Evolutionary conservation across 352 stramenopile genomes (phyloP).

Genomic region (Pythium folliculosum): DNA sequence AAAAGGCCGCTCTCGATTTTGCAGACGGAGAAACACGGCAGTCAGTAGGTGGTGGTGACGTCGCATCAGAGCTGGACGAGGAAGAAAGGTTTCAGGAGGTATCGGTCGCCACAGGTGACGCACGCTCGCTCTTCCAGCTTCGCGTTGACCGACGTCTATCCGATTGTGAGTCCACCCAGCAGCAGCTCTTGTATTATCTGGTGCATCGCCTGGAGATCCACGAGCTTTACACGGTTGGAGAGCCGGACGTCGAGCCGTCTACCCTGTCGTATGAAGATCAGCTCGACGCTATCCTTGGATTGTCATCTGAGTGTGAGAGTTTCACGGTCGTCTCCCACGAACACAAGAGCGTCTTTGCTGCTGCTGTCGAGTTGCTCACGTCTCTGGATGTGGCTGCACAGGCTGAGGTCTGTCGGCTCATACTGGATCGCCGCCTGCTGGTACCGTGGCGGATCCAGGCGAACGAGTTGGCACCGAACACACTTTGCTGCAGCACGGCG

Average conservation of each 20-base stretch:
- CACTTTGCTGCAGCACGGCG: not conserved
- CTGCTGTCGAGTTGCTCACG: not conserved
- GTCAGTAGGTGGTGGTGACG: no score
- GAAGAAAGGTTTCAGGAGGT: no score
- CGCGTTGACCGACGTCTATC: not conserved
- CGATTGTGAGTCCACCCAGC: not conserved
- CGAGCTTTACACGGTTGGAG: not conserved
- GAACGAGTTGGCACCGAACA: not conserved
- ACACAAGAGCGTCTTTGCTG: not conserved
- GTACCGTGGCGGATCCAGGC: not conserved
- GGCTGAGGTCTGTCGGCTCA: not conserved
- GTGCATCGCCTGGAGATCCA: not conserved
- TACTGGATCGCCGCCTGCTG: not conserved
- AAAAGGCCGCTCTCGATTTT: not conserved
- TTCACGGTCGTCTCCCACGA: not conserved
- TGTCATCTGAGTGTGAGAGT: not conserved
- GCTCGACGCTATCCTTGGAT: not conserved
- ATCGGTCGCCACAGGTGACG: no score
- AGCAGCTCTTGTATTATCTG: not conserved
- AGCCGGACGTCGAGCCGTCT: not conserved
- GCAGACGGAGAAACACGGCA: no score
- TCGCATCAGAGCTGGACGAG: no score
- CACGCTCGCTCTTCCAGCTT: not conserved
- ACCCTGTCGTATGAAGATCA: not conserved
- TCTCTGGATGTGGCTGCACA: not conserved